Percentiles rank a stretch among this genome's conserved stretches.
Evolutionary conservation across 139 green algal genomes (phyloP).

Genomic region (Picochlorum sp.): DNA sequence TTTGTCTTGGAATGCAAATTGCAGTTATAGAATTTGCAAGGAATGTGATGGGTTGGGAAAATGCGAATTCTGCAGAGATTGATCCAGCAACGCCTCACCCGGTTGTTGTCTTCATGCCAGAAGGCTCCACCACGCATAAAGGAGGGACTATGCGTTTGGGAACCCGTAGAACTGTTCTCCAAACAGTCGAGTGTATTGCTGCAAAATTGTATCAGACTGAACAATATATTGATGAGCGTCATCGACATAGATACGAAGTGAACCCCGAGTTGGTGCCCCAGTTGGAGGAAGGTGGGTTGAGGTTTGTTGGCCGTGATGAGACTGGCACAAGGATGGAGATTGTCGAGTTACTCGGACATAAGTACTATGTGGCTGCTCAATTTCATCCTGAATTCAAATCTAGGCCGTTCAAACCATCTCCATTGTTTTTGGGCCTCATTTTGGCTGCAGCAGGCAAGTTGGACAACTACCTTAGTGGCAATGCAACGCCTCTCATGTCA

Average conservation of each 20-base stretch:
- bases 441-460: slow-evolving; percentile 50
- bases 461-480: slow-evolving; percentile 22
- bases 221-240: slow-evolving; percentile 81
- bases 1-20: slow-evolving; percentile 98
- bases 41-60: slow-evolving; percentile 69
- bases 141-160: slow-evolving; percentile 98
- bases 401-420: slow-evolving; percentile 58
- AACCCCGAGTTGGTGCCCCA: slow-evolving; percentile 85
- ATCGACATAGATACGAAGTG: slow-evolving; percentile 95
- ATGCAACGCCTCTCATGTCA: slow-evolving; percentile 16
- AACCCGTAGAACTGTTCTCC: slow-evolving; percentile 73
- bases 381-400: slow-evolving; percentile 93
- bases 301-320: slow-evolving; percentile 92
- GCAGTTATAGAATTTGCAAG: slow-evolving; percentile 97
- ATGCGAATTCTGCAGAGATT: slow-evolving; percentile 90
- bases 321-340: slow-evolving; percentile 94
- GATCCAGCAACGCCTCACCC: slow-evolving; percentile 62
- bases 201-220: slow-evolving; percentile 90
- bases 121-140: slow-evolving; percentile 84
- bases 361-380: slow-evolving; percentile 84
- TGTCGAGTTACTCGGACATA: slow-evolving; percentile 80
- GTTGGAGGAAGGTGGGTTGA: slow-evolving; percentile 74
- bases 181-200: slow-evolving; percentile 80
- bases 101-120: slow-evolving; percentile 97
- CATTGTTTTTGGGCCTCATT: slow-evolving; percentile 85